Base-by-base conservation (phyloP, 768 basidiomycete species). In the Calocybe indica region DNA sequence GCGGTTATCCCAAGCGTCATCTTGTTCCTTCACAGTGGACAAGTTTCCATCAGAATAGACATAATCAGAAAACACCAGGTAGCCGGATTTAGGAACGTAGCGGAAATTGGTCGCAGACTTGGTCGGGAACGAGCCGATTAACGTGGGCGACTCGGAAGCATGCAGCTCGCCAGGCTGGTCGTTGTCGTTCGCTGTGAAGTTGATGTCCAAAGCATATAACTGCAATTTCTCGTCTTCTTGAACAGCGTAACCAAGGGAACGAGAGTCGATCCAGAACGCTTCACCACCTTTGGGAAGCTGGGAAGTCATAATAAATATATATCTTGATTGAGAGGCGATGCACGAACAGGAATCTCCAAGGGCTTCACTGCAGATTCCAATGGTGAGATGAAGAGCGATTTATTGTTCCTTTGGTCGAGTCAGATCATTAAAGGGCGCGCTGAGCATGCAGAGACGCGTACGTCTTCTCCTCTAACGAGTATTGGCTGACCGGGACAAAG, bases 11-110 rank as follows among this genome's bases (percentile, higher is more conserved):
- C 82, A 88, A 37, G 70, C 74, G 52, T 83, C 70, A 59, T 95
- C 90, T 54, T 86, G 76, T 55, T 79, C 72, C 52, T 74, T 77
- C 22, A 85, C 84, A 7, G 80, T 73, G 35, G 74, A 79, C 40
- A 96, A 67, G 51, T 85, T 76, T 1, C 83, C 85, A 50, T 94
- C 88, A 2, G 78, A 65, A 59, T 88, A 85, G 5, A 95, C 91
- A 46, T 80, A 73, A 32, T 88, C 90, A 0, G 91, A 88, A 70
- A 99, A 97, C 5, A 91, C 82, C 34, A 99, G 76, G 40, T 75
- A 56, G 11, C 79, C 79, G 4, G 76, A 68, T n/a, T 66, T 58
- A 28, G 69, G 53, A 29, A 75, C 75, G 60, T 79, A 87, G 45
- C 76, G 79, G 70, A 91, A 92, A 68, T 89, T 88, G 39, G 76